These are phyloP conservation scores for Pezicula neosporulosa DNA, from an alignment of 2,329 filamentous ascomycete genomes.

Conservation along the genomic window DNA sequence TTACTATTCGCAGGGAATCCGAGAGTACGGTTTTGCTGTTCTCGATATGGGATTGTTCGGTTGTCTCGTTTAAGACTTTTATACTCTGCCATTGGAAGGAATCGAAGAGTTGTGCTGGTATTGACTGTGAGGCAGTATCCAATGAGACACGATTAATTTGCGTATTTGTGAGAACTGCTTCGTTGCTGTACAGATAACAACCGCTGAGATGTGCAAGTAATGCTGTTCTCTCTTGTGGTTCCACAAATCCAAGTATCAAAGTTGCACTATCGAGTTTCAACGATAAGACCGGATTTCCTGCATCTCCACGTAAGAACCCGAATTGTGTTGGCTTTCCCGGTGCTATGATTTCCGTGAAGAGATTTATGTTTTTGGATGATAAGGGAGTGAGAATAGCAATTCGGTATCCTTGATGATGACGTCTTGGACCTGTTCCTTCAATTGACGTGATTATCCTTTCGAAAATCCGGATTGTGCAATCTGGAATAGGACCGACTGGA, in stretches of 20 bases:
- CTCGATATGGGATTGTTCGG: constrained; percentile 44
- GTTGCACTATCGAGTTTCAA: constrained; percentile 61
- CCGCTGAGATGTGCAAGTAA: constrained; percentile 72
- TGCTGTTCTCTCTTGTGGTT: constrained; percentile 62
- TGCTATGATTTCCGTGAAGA: constrained; percentile 64
- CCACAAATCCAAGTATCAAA: constrained; percentile 71
- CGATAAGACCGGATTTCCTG: constrained; percentile 59
- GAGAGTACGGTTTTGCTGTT: constrained; percentile 70
- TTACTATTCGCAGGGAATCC: constrained; percentile 65
- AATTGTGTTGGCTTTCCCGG: constrained; percentile 68
- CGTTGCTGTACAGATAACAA: constrained; percentile 60
- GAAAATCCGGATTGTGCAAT: constrained; percentile 71
- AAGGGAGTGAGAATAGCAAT: constrained; percentile 73
- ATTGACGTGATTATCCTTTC: constrained; percentile 64
- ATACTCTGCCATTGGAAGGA: constrained; percentile 58
- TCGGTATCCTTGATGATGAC: constrained; percentile 72
- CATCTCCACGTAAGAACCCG: constrained; percentile 70
- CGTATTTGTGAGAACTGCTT: constrained; percentile 65
- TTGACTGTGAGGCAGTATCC: constrained; percentile 47
- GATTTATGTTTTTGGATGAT: constrained; percentile 70
- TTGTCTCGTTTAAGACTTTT: constrained; percentile 67
- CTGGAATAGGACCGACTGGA: constrained; percentile 66
- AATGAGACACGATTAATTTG: constrained; percentile 63
- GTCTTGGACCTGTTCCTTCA: constrained; percentile 67
- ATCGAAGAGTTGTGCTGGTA: constrained; percentile 49